A percentile compares a stretch with the other conserved stretches of the same genome.
Evolutionary conservation across 2,329 filamentous ascomycete species (phyloP).

Genomic region (Cytospora schulzeri): DNA sequence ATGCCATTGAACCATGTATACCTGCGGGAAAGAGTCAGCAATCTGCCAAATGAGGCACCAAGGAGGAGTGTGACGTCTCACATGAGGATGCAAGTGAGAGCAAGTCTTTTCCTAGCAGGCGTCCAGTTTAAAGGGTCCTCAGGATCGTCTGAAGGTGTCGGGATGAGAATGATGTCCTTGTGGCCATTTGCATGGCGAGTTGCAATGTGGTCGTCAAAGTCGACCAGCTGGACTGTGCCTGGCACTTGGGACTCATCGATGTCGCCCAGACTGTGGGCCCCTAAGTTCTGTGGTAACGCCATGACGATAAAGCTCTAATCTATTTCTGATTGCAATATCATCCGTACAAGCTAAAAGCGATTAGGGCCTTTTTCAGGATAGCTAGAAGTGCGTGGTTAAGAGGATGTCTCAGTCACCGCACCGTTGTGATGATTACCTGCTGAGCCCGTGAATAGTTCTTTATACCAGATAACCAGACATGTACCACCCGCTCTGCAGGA

Average conservation of each 20-base stretch:
- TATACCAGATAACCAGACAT: neutral
- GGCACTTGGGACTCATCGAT: conserved; percentile 35
- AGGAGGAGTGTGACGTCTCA: conserved; percentile 8
- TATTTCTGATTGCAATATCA: neutral
- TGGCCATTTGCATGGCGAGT: conserved; percentile 35
- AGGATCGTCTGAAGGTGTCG: conserved; percentile 42
- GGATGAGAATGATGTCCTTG: conserved; percentile 43
- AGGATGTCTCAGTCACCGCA: neutral
- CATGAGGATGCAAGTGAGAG: conserved; percentile 34
- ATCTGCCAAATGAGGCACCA: neutral
- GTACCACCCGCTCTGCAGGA: neutral
- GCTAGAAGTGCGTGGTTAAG: neutral
- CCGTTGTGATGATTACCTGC: neutral
- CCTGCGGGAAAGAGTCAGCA: conserved; percentile 1
- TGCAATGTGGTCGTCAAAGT: conserved; percentile 34
- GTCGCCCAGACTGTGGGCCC: conserved; percentile 12
- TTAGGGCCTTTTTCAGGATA: neutral
- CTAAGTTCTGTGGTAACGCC: conserved; percentile 6
- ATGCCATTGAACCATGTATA: conserved; percentile 29
- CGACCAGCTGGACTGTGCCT: conserved; percentile 38
- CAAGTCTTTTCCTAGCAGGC: conserved; percentile 25
- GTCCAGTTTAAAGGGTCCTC: conserved; percentile 46
- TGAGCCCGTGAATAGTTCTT: neutral
- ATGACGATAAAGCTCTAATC: neutral
- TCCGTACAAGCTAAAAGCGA: neutral